Evolutionary conservation across 2,329 filamentous ascomycete species (phyloP), one percentile per base, ranked within the genome.

Genomic region (Aureobasidium mangrovei): DNA sequence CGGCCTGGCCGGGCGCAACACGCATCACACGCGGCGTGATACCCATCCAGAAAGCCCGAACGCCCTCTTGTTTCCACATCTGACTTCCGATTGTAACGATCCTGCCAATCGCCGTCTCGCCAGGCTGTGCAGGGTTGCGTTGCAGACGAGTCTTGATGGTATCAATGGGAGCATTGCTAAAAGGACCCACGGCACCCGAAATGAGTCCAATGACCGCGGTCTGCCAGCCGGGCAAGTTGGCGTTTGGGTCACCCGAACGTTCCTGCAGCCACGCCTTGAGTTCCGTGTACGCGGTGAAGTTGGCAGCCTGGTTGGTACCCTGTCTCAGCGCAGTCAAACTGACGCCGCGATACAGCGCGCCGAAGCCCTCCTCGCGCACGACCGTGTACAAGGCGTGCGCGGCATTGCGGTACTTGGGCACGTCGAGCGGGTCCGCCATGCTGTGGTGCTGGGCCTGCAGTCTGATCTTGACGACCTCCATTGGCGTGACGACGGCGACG

Each of bases 381-480:
- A 98, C 90, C 4, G 91, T 96, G 74, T 94, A 95, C 18, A 82
- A 74, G 8, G 82, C 82, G 63, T 86, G 83, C 1, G 90, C 90
- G 28, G 91, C 91, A 72, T 95, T 96, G 69, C 91, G 88, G 77
- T 97, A 97, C 75, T 97, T 97, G 60, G 93, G 93, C 7, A 96
- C 72, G 69, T 97, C 93, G 62, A 97, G 84, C 4, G 93, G 93
- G 69, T 98, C 93, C 46, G 93, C 90, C 85, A 98, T 93, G 69
- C 83, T 89, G 81, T 98, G 93, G 75, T 96, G 88, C 74, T 98
- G 93, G 4, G 91, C 91, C 78, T 98, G 93, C 62, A 98, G 81
- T 46, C 93, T 87, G 69, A 98, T 98, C 81, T 98, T 98, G 73
- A 98, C 83, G 58, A 98, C 93, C 76, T 98, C 93, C 93, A 98